These are phyloP conservation scores for Vitis hybrid DNA, from an alignment of 177 flowering plant species.

Conservation along the genomic window DNA sequence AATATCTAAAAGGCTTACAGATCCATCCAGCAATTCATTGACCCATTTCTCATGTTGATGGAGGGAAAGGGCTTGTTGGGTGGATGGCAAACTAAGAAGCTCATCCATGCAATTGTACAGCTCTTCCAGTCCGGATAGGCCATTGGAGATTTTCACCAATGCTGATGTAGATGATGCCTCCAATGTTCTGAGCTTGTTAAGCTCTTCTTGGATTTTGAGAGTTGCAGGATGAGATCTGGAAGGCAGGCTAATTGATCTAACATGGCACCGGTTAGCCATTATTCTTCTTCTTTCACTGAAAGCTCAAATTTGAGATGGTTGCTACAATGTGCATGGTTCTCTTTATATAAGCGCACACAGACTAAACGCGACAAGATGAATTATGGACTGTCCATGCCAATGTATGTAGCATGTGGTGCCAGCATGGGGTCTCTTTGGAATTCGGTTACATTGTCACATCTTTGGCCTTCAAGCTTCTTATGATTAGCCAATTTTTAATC, in stretches of 20 bases:
- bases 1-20: constrained; percentile 40
- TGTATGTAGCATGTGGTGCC: constrained; percentile 16
- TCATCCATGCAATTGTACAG: constrained; percentile 39
- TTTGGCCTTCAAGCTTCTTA: constrained; percentile 5
- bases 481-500: neutral
- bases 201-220: constrained; percentile 32
- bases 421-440: constrained; percentile 11
- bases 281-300: neutral
- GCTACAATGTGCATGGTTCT: neutral
- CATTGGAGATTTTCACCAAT: constrained; percentile 10
- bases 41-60: constrained; percentile 29
- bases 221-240: constrained; percentile 42
- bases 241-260: constrained; percentile 49
- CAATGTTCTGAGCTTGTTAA: constrained; percentile 23
- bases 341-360: constrained; percentile 6
- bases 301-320: neutral
- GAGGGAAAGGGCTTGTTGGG: constrained; percentile 30
- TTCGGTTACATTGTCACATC: constrained; percentile 15
- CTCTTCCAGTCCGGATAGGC: constrained; percentile 23
- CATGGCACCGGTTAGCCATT: constrained; percentile 26
- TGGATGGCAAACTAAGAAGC: constrained; percentile 33
- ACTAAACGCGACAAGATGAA: neutral
- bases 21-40: constrained; percentile 41
- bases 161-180: constrained; percentile 13
- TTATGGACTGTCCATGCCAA: neutral